phyloP scores from a whole-genome alignment of 139 green algal genomes.

The Desmodesmus armatus region DNA sequence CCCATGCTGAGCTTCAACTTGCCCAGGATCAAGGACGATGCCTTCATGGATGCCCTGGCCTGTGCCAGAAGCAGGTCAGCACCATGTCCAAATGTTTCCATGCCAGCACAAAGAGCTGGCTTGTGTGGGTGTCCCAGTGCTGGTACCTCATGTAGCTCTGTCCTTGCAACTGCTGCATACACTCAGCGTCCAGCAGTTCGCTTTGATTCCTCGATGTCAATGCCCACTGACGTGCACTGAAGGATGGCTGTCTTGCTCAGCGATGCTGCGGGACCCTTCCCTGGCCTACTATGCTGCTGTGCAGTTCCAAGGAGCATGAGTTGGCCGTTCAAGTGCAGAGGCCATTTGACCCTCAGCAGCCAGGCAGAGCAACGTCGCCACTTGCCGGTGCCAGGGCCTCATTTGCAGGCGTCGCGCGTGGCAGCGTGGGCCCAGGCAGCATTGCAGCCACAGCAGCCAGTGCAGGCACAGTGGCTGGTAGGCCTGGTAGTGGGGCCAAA shows the following conservation, averaged over 20 bases:
- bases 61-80: constrained; percentile 42
- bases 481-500: constrained; percentile 23
- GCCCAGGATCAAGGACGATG: constrained; percentile 61
- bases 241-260: not conserved
- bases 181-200: not conserved
- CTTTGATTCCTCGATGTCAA: too few relatives aligned
- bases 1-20: constrained; percentile 65
- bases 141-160: too few relatives aligned
- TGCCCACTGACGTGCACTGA: not conserved
- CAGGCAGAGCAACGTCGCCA: not conserved
- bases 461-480: not conserved
- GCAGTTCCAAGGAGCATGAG: constrained; percentile 14
- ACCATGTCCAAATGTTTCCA: not conserved
- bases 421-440: constrained; percentile 16
- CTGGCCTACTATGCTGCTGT: not conserved
- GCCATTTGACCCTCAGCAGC: not conserved
- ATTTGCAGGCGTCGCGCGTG: not conserved
- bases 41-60: constrained; percentile 54
- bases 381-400: not conserved
- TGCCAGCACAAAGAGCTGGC: not conserved
- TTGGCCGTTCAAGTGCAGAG: not conserved
- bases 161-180: too few relatives aligned
- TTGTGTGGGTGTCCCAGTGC: not conserved
- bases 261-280: too few relatives aligned
- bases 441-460: constrained; percentile 13